Base-by-base conservation (phyloP, 352 stramenopile species). In the Pythium utonaiense region DNA sequence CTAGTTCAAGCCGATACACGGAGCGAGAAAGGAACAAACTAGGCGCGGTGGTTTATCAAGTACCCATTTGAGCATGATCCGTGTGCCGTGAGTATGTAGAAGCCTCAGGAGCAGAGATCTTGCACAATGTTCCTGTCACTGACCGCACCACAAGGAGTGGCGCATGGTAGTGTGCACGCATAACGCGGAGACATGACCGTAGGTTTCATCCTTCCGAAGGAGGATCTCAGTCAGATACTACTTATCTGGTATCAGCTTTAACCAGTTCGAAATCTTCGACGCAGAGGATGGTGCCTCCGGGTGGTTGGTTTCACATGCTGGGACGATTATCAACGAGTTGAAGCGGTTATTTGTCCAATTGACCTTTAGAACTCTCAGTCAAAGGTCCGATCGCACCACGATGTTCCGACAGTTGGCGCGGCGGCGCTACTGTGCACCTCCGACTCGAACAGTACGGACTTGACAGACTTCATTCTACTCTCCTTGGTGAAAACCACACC, bases 151-250 rank as follows among this genome's bases (percentile, higher is more conserved):
- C n/a, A 31, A n/a, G 12, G 41, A 60, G 1, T 9, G 27, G 24
- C 53, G 53, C 38, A 22, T 13, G 38, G 52, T 60, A 4, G 41
- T 52, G 17, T 42, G n/a, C 33, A 60, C 42, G 14, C n/a, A 19
- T 3, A 52, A 6, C 17, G 38, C 40, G 3, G 16, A 6, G 2
- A 52, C 17, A 9, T 27, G 25, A 31, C 44, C 53, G 9, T 31
- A n/a, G 9, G 30, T n/a, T 12, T 36, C 40, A 3, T 25, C 21
- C 2, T 51, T 5, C 16, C 28, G 41, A 6, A 58, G n/a, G 3
- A 51, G n/a, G 6, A 60, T 44, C 31, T 40, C 28, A 16, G 17
- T 28, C 38, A 60, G 12, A 17, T 31, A 52, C 24, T 52, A n/a
- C 53, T 17, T 16, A 27, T 14, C 24, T 30, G n/a, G n/a, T 16